Evolutionary conservation across 768 basidiomycete species (phyloP), one percentile per base, ranked within the genome.

Genomic region (Leccinum ochraceum): DNA sequence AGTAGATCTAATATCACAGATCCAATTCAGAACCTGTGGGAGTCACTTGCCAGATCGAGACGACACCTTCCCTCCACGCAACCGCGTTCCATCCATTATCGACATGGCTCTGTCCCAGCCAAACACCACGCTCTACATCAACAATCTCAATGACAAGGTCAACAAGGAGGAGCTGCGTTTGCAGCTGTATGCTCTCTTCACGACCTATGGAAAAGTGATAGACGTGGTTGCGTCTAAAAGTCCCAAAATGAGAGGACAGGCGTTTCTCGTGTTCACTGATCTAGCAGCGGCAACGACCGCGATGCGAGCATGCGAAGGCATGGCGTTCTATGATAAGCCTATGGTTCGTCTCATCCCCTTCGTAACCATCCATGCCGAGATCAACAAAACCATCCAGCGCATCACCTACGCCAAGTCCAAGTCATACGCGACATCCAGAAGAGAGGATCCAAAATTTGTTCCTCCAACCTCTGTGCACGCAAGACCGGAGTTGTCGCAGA

Each of bases 191-290:
- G 87, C 89, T 28, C 84, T 98, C 53, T 98, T 98, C 80, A 89
- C 90, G 8, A 91, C 95, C 49, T 92, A 97, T 77, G 96, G 96
- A 73, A 90, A 88, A 73, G 80, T 98, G 60, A 85, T 98, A 79
- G 96, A 98, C 74, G 86, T 98, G 60, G 84, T 98, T 60, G 95
- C 95, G 24, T 86, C 89, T 26, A 95, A 96, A 75, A 85, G 81
- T 71, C 78, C 84, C 60, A 90, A 88, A 75, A 93, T 92, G 88
- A 85, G 89, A 64, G 95, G 95, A 22, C 95, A 97, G 76, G 96
- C 96, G 1, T 98, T 97, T 76, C 87, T 98, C 70, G 94, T 96
- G 68, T 98, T 97, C 77, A 83, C 86, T 54, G 96, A 98, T 77
- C 86, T 96, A 54, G 85, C 92, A 10, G 86, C 88, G 57, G 93